Evolutionary conservation across 73 alveolate species (phyloP).

Genomic region (Paramecium bursaria): DNA sequence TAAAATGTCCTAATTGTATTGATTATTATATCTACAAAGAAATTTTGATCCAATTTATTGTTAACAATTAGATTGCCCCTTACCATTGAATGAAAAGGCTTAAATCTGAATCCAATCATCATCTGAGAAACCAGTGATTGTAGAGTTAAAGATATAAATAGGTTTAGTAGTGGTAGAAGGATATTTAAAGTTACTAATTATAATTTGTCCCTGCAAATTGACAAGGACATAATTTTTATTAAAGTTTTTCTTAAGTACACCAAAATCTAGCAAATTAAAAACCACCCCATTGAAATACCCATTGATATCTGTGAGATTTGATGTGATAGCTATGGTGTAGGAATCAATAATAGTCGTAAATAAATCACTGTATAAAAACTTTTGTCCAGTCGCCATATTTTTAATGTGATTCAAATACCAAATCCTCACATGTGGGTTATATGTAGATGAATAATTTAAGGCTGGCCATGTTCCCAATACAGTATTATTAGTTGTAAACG

Average conservation of each 20-base stretch:
- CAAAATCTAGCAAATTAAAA: slow-evolving; percentile 39
- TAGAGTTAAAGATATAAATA: not conserved
- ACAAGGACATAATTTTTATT: not conserved
- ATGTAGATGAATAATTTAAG: not conserved
- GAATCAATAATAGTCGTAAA: slow-evolving; percentile 35
- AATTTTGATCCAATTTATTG: not conserved
- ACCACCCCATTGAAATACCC: not conserved
- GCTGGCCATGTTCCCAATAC: slow-evolving; percentile 56
- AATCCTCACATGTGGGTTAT: slow-evolving; percentile 14
- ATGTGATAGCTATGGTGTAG: slow-evolving; percentile 38
- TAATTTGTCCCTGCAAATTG: slow-evolving; percentile 16
- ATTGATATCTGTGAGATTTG: slow-evolving; percentile 2
- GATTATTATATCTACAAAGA: slow-evolving; percentile 4
- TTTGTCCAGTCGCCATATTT: slow-evolving; percentile 15
- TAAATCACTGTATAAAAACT: slow-evolving; percentile 8
- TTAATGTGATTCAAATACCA: slow-evolving; percentile 15
- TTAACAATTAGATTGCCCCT: not conserved
- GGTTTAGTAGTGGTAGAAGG: slow-evolving; percentile 13
- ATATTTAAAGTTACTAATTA: slow-evolving; percentile 5
- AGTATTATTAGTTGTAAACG: slow-evolving; percentile 3
- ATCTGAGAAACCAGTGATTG: slow-evolving; percentile 25
- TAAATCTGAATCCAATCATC: slow-evolving; percentile 9
- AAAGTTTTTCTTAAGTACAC: slow-evolving; percentile 6
- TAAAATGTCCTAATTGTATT: not conserved
- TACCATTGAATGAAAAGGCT: not conserved